These are phyloP conservation scores for Penstemon eatonii DNA, from an alignment of 257 asterid genomes.

Conservation along the genomic window DNA sequence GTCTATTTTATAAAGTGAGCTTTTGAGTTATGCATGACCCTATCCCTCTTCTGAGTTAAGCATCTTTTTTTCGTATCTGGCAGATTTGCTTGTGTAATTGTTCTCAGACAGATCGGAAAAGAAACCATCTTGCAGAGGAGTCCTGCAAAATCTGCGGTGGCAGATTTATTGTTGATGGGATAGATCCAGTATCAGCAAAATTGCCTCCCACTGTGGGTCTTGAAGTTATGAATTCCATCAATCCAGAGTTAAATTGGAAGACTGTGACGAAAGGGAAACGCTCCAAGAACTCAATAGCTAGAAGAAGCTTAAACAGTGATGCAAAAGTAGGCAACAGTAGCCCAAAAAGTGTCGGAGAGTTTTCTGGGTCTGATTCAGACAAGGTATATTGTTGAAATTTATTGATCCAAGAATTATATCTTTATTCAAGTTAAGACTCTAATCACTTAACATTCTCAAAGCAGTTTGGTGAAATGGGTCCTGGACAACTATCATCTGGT, in stretches of 20 bases:
- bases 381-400: conserved; percentile 42
- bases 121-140: conserved; percentile 27
- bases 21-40: neutral
- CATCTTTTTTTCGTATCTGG: conserved; percentile 16
- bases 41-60: conserved; percentile 9
- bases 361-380: conserved; percentile 71
- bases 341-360: conserved; percentile 75
- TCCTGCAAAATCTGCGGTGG: conserved; percentile 38
- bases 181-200: conserved; percentile 29
- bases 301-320: conserved; percentile 42
- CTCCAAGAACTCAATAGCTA: conserved; percentile 55
- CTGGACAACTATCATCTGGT: conserved; percentile 40
- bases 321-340: conserved; percentile 42
- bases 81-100: conserved; percentile 47
- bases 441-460: neutral
- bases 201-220: conserved; percentile 54
- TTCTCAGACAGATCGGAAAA: conserved; percentile 18
- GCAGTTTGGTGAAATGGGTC: conserved; percentile 51
- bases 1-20: neutral
- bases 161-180: conserved; percentile 37
- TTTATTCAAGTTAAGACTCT: neutral
- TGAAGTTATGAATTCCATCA: conserved; percentile 50
- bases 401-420: neutral
- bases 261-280: conserved; percentile 71
- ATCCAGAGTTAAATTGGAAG: conserved; percentile 65